Base-by-base conservation (phyloP, 805 yeast species). In the Lipomyces mesembrius region DNA sequence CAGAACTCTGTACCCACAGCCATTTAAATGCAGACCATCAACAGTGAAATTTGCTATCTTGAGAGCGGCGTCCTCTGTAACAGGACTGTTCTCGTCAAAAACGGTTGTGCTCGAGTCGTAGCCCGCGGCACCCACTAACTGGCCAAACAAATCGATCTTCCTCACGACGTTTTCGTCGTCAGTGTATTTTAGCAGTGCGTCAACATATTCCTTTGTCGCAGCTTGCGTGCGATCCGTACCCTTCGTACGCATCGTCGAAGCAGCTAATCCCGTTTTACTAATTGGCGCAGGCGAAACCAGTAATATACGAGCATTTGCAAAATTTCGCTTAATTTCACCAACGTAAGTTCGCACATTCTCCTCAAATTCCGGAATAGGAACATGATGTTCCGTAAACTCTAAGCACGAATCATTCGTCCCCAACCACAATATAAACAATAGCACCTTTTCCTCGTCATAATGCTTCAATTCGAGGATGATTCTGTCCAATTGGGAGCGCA, bases 11-110 rank as follows among this genome's bases (percentile, higher is more conserved):
- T 71, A 70, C 6, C 72, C 72, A 35, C 72, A 71, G 43, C 74
- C 72, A 52, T 74, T 73, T 35, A 74, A 73, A 67, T 73, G 71
- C 22, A 78, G 63, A 25, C 71, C 71, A 35, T 71, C 70, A 12
- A 60, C 39, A 2, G 62, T 57, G 37, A 63, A 62, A 51, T 27
- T 46, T 20, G 60, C 65, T 20, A 68, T 46, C n/a, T 51, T n/a
- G 20, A 37, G 29, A 7, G 43, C 53, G 20, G 55, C 65, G 39
- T 63, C 66, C 11, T 20, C 25, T 20, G 63, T 51, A 3, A 53
- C 32, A 4, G 61, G 61, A 12, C 22, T 43, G n/a, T 17, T 35
- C 17, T 20, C 25, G 20, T 9, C 54, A 5, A 6, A 32, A n/a
- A 32, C 12, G 2, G 46, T 51, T 2, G 43, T 61, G 14, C 9